A percentile compares a stretch with the other conserved stretches of the same genome.
Evolutionary conservation across 2,329 filamentous ascomycete genomes (phyloP).

Genomic region (Monilinia vaccinii-corymbosi): DNA sequence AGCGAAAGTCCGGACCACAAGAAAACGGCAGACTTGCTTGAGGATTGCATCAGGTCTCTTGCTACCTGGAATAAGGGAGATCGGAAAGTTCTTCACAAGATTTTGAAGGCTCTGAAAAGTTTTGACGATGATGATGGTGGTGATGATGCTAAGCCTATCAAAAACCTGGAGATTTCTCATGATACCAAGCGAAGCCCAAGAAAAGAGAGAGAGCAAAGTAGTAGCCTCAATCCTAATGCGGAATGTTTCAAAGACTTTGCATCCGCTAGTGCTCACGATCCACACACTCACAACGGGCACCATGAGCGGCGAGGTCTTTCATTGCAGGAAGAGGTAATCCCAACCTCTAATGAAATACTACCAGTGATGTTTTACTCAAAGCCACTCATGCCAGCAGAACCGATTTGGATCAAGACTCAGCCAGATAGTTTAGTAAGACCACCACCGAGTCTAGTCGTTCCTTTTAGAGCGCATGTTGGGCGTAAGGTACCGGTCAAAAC

Average conservation of each 20-base stretch:
- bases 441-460: neutral
- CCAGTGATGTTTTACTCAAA: constrained; percentile 1
- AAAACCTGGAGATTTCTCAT: neutral
- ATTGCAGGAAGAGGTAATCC: neutral
- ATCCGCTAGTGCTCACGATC: constrained; percentile 7
- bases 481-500: constrained; percentile 2
- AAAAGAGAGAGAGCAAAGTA: neutral
- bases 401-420: constrained; percentile 2
- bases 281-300: neutral
- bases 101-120: constrained; percentile 19
- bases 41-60: constrained; percentile 14
- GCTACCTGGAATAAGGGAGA: constrained; percentile 16
- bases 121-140: constrained; percentile 7
- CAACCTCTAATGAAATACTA: neutral
- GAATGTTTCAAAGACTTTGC: constrained; percentile 12
- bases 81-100: constrained; percentile 13
- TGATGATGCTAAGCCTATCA: neutral
- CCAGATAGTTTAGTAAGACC: neutral
- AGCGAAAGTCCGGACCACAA: neutral
- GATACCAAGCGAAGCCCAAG: neutral
- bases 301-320: neutral
- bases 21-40: neutral
- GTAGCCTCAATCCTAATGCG: constrained; percentile 18
- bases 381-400: neutral
- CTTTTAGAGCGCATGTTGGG: neutral